Evolutionary conservation across 305 asterid genomes (phyloP), one percentile per base, ranked within the genome.

Genomic region (Fraxinus sp.): DNA sequence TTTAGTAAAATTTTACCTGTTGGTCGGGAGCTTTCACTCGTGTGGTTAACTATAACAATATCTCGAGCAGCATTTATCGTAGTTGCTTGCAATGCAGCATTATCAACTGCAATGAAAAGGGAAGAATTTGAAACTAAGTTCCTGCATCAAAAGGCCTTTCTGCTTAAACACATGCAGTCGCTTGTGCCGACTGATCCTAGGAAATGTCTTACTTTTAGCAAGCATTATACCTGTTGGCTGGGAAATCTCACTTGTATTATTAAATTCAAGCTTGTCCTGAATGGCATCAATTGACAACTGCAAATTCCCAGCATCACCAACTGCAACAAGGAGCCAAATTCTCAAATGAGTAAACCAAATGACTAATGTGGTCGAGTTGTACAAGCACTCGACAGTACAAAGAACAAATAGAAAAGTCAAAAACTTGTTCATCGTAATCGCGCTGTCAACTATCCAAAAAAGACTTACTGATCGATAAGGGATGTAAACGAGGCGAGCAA

Each of bases 231-330:
- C 84, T 80, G 80, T 59, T 75, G 76, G 59, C 68, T 16, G 41
- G 80, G 87, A 64, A 71, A 35, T 8, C 39, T 74, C 59, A 66
- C 64, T 49, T 8, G 16, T 62, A 3, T 64, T 80, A 0, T 83
- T 76, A 7, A 32, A 66, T n/a, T 79, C 64, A 36, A 88, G 80
- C 90, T 81, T 80, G 84, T 86, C 90, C 81, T 88, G 86, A 33
- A 83, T 87, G 3, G 78, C 89, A 72, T 81, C 68, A 33, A 89
- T 84, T 1, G 93, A 88, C 74, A 87, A 24, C 57, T 87, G 83
- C 89, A 90, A 74, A 79, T 87, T 85, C 82, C 88, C 52, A 10
- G 89, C 90, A 79, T 86, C 86, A 11, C 88, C 92, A 88, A 88
- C 94, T 91, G 87, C 73, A 81, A 22, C 64, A 80, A 80, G 37